phyloP scores from a whole-genome alignment of 1,284 basidiomycete species.

The Ganoderma meredithae region DNA sequence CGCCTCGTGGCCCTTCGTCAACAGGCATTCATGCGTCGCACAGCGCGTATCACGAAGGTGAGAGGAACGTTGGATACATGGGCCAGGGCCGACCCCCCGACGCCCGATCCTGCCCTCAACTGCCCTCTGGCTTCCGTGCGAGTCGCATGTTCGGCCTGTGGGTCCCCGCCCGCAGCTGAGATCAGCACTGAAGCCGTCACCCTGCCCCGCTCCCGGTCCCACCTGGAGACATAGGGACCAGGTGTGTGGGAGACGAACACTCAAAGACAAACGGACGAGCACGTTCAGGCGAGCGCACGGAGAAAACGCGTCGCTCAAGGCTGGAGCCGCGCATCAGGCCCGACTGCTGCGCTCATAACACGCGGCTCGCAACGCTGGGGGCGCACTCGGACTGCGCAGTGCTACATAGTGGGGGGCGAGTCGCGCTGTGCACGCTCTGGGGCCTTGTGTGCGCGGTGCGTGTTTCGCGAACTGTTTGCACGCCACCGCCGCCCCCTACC shows the following conservation, averaged over 20 bases:
- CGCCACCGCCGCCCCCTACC: constrained; percentile 27
- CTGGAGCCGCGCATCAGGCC: not conserved
- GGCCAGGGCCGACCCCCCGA: constrained; percentile 1
- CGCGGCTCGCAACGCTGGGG: constrained; percentile 2
- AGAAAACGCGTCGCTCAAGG: not conserved
- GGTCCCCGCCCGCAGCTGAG: not conserved
- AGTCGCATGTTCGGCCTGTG: not conserved
- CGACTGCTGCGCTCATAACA: constrained; percentile 1
- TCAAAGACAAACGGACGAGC: too few relatives aligned
- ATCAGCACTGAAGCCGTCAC: constrained; percentile 9
- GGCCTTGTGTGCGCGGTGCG: not conserved
- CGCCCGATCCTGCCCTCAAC: constrained; percentile 3
- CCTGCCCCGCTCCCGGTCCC: not conserved
- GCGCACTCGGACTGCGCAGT: not conserved
- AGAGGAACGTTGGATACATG: not conserved
- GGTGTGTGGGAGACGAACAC: not conserved
- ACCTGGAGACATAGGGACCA: not conserved
- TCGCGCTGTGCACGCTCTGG: not conserved
- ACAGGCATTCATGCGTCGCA: not conserved
- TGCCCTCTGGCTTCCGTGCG: not conserved
- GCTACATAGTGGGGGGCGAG: not conserved
- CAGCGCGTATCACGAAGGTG: not conserved
- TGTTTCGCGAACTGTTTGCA: constrained; percentile 16
- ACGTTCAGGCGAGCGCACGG: not conserved
- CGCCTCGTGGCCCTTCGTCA: not conserved